Evolutionary conservation across 2,329 filamentous ascomycete genomes (phyloP), one percentile per base, ranked within the genome.

Genomic region (Diaporthe vaccinii): DNA sequence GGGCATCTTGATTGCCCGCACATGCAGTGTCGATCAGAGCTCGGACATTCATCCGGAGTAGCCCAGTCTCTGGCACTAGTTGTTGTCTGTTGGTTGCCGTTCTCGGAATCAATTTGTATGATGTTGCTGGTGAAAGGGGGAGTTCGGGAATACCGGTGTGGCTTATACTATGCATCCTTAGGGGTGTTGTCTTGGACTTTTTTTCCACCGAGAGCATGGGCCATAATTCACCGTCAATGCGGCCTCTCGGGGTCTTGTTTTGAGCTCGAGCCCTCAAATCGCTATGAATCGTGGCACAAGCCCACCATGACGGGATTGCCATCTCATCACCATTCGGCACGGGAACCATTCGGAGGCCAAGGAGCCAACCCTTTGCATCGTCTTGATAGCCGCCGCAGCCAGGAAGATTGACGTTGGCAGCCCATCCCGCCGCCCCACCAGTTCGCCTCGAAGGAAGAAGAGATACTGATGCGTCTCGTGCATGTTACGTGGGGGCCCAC

Each of bases 1-100:
- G 65, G 65, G 65, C 65, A 68, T 68, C 65, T 68, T 68, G 46
- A 68, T 68, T 68, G 65, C 65, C 65, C 65, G 65, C 65, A 68
- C 65, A 68, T 68, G 65, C 65, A 68, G 49, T 39, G 65, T 68
- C 65, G 65, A 68, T 68, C 65, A 68, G 49, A 53, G 46, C 65
- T 28, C 65, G 65, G 65, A n/a, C 65, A 39, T 28, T 28, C 46
- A 39, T 53, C 65, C 65, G 46, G 46, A 53, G 34, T 44, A 46
- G 61, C 25, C 59, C 41, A 46, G 17, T 39, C 57, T 46, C 59
- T 62, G 34, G 49, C 34, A 51, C 14, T 25, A n/a, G 31, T 34
- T 17, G 6, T 53, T 36, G 41, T 17, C 14, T 36, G 44, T 36
- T 36, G 12, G 20, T 46, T 46, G 25, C 61, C 61, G 28, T n/a